Conservation (phyloP, 805 yeast genomes). For the Candida sphagnicola region DNA sequence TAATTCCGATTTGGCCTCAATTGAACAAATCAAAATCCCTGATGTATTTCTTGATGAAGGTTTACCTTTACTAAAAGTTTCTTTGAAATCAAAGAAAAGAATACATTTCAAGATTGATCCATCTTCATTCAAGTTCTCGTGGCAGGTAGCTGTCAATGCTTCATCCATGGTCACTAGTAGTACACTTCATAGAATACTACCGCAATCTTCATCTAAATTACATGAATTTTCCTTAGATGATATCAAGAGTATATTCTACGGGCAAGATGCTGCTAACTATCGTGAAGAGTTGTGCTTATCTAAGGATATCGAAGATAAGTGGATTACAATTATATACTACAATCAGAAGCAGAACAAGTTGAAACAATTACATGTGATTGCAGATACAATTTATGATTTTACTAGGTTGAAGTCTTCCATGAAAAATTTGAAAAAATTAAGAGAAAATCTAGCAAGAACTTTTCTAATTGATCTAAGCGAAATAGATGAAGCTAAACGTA, state of each 20-base stretch:
- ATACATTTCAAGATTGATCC: constrained; percentile 55
- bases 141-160: constrained; percentile 40
- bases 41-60: constrained; percentile 53
- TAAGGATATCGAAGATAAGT: constrained; percentile 55
- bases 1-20: constrained; percentile 9
- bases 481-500: constrained; percentile 23
- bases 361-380: constrained; percentile 77
- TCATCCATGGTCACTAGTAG: constrained; percentile 8
- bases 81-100: constrained; percentile 64
- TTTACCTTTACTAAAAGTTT: constrained; percentile 59
- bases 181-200: constrained; percentile 4
- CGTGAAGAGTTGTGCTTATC: constrained; percentile 80
- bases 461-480: constrained; percentile 43
- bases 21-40: constrained; percentile 30
- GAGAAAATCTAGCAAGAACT: constrained; percentile 59
- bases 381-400: constrained; percentile 58
- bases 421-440: constrained; percentile 56
- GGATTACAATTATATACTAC: constrained; percentile 81
- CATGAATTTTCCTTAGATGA: constrained; percentile 50
- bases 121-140: constrained; percentile 48
- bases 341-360: constrained; percentile 57
- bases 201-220: constrained; percentile 28
- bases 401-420: constrained; percentile 53
- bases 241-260: constrained; percentile 58
- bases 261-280: constrained; percentile 75